These are phyloP conservation scores for Phoma sp. DNA, from an alignment of 2,329 filamentous ascomycete species.

Conservation along the genomic window DNA sequence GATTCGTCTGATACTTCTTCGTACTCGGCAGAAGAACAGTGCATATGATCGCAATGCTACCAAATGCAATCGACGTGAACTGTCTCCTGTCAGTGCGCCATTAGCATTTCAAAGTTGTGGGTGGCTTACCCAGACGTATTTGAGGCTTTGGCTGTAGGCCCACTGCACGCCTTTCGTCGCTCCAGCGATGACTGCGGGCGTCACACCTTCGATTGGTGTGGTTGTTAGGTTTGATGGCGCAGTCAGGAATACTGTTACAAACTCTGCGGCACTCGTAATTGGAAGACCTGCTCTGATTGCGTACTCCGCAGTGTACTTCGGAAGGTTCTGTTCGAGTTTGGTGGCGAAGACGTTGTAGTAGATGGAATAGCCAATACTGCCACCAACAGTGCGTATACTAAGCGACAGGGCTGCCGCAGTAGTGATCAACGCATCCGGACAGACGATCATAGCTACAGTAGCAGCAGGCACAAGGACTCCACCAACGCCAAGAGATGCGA, in stretches of 20 bases:
- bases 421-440: conserved; percentile 43
- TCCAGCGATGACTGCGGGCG: conserved; percentile 32
- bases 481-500: conserved; percentile 49
- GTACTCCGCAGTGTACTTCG: conserved; percentile 33
- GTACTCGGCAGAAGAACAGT: conserved; percentile 40
- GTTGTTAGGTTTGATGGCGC: conserved; percentile 25
- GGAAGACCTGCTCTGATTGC: conserved; percentile 50
- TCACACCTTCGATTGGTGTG: conserved; percentile 33
- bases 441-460: conserved; percentile 44
- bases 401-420: conserved; percentile 52
- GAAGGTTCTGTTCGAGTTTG: conserved; percentile 35
- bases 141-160: conserved; percentile 40
- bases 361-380: conserved; percentile 45
- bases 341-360: conserved; percentile 47
- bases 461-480: conserved; percentile 45
- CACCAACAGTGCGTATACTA: conserved; percentile 53
- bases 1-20: conserved; percentile 43
- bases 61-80: conserved; percentile 42
- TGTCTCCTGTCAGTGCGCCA: neutral
- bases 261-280: conserved; percentile 40
- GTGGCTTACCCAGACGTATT: conserved; percentile 34
- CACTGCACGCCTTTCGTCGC: conserved; percentile 37
- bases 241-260: conserved; percentile 44
- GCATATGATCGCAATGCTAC: conserved; percentile 37
- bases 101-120: neutral